Percentiles rank a stretch among this genome's conserved stretches.
phyloP scores from a whole-genome alignment of 2,329 filamentous ascomycete genomes.

The Phaeoacremonium minimum region DNA sequence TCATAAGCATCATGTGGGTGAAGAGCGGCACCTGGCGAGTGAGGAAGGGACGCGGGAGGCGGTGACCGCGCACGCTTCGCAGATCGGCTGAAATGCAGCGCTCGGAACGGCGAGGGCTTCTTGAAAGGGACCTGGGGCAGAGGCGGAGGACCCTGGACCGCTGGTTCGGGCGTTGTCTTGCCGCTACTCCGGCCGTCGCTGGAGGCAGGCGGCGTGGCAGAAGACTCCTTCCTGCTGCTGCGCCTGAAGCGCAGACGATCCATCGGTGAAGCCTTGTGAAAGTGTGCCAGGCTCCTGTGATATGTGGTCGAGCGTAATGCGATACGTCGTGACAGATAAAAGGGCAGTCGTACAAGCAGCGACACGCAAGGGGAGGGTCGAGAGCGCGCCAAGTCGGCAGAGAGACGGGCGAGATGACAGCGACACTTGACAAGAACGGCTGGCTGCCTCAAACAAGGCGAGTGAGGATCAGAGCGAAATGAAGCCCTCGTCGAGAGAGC shows the following conservation, averaged over 20 bases:
- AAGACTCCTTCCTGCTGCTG: constrained; percentile 9
- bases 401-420: too few species aligned
- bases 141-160: constrained; percentile 1
- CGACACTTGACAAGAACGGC: too few species aligned
- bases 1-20: constrained; percentile 30
- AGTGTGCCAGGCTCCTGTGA: too few species aligned
- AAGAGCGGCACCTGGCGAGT: constrained; percentile 17
- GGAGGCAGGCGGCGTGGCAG: constrained; percentile 7
- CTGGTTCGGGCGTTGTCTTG: constrained; percentile 9
- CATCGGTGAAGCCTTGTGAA: too few species aligned
- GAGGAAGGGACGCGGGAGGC: constrained; percentile 14
- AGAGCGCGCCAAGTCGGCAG: too few species aligned
- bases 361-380: too few species aligned
- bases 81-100: constrained; percentile 37
- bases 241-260: constrained; percentile 10
- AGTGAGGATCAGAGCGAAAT: too few species aligned
- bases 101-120: constrained; percentile 32
- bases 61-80: constrained; percentile 44
- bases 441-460: too few species aligned
- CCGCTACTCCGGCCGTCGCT: constrained; percentile 9
- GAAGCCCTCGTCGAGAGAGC: too few species aligned
- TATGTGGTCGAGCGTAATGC: too few species aligned
- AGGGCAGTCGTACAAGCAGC: too few species aligned
- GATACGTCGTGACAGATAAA: too few species aligned
- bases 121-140: constrained; percentile 9